These are phyloP conservation scores for Populus simonii DNA, from an alignment of 345 rosid species.

Conservation along the genomic window DNA sequence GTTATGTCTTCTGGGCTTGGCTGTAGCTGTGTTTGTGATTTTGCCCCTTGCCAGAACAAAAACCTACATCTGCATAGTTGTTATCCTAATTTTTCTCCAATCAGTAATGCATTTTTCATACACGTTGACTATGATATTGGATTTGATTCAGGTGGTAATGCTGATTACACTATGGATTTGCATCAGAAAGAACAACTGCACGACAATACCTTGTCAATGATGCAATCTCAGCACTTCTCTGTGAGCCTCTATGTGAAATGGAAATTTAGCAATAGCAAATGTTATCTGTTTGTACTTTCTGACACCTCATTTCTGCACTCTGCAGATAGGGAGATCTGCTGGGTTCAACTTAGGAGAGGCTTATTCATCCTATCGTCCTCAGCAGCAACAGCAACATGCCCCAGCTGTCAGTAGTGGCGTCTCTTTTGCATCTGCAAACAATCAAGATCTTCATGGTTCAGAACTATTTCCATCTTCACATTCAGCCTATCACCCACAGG, in stretches of 20 bases:
- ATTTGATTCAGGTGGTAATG: conserved; percentile 80
- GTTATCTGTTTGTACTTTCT: neutral
- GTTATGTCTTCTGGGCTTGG: neutral
- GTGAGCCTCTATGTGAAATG: conserved; percentile 43
- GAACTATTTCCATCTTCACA: conserved; percentile 80
- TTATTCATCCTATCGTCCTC: conserved; percentile 83
- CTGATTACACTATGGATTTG: conserved; percentile 87
- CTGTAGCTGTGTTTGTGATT: neutral
- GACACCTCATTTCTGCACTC: conserved; percentile 18
- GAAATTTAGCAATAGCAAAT: conserved; percentile 5
- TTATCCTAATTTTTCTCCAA: neutral
- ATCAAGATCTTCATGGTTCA: conserved; percentile 75
- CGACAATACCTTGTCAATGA: conserved; percentile 88
- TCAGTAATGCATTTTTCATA: neutral
- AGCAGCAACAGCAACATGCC: conserved; percentile 81
- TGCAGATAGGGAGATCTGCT: conserved; percentile 85
- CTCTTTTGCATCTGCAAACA: conserved; percentile 59
- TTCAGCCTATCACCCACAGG: conserved; percentile 84
- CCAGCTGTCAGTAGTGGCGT: conserved; percentile 72
- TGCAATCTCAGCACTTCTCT: conserved; percentile 96
- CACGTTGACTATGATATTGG: conserved; percentile 35
- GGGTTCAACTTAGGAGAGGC: conserved; percentile 86
- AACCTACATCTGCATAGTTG: neutral
- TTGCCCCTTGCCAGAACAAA: neutral
- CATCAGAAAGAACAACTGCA: conserved; percentile 97